phyloP scores from a whole-genome alignment of 768 basidiomycete species.

The Cantharellus cinnabarinus region DNA sequence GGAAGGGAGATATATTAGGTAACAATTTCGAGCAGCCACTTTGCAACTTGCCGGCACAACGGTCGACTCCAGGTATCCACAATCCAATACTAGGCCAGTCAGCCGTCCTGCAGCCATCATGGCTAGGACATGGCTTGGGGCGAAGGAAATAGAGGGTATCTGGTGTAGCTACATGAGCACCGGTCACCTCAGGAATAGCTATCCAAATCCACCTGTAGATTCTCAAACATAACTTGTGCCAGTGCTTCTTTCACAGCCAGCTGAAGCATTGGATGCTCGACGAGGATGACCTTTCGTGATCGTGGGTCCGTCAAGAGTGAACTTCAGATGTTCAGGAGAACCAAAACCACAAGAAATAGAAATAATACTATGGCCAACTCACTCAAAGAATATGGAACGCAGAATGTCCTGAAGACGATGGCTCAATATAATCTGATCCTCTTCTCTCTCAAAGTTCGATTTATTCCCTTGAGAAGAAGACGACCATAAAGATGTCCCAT shows the following conservation, averaged over 20 bases:
- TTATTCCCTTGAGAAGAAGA: background rate
- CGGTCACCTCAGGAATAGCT: background rate
- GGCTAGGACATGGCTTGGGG: slow-evolving; percentile 68
- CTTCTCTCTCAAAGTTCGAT: slow-evolving; percentile 36
- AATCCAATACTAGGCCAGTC: slow-evolving; percentile 85
- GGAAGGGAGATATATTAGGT: background rate
- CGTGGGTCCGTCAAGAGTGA: slow-evolving; percentile 88
- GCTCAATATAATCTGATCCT: slow-evolving; percentile 55
- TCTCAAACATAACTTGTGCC: slow-evolving; percentile 72
- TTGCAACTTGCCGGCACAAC: slow-evolving; percentile 51
- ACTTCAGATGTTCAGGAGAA: slow-evolving; percentile 21
- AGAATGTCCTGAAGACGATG: slow-evolving; percentile 46
- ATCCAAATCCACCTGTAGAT: slow-evolving; percentile 42
- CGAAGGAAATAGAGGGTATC: slow-evolving; percentile 91
- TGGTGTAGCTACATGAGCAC: slow-evolving; percentile 15
- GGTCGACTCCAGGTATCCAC: slow-evolving; percentile 78
- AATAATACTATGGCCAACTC: slow-evolving; percentile 14
- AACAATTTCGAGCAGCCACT: background rate
- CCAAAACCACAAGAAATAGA: background rate
- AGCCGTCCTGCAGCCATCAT: slow-evolving; percentile 72
- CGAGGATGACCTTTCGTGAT: slow-evolving; percentile 78
- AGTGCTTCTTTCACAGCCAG: slow-evolving; percentile 74
- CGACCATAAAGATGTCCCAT: slow-evolving; percentile 15
- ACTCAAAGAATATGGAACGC: slow-evolving; percentile 73
- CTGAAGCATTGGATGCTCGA: slow-evolving; percentile 79